These are phyloP conservation scores for Talaromyces borbonicus DNA, from an alignment of 495 filamentous ascomycete genomes.

Conservation along the genomic window DNA sequence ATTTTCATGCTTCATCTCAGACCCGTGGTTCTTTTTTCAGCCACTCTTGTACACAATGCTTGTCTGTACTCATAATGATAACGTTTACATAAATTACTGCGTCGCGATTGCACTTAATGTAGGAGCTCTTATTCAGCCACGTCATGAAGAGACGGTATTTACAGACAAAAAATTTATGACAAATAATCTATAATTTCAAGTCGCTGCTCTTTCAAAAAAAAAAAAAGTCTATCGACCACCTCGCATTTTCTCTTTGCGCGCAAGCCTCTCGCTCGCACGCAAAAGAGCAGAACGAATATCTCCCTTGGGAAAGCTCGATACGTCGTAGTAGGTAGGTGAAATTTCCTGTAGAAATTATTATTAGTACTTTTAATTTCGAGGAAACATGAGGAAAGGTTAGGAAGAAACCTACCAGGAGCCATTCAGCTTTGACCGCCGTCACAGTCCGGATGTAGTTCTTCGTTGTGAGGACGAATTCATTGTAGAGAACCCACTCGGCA, in stretches of 20 bases:
- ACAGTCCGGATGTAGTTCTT: constrained; percentile 78
- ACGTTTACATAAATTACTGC: no score
- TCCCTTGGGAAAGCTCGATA: constrained; percentile 73
- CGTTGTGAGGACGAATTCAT: constrained; percentile 94
- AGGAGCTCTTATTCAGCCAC: constrained; percentile 6
- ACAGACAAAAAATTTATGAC: background rate
- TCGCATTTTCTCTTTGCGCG: constrained; percentile 59
- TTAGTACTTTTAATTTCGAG: constrained; percentile 4
- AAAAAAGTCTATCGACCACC: constrained; percentile 17
- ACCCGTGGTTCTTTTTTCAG: no score
- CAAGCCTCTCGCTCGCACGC: constrained; percentile 62
- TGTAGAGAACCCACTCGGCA: constrained; percentile 95
- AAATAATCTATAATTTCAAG: background rate
- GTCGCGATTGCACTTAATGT: no score
- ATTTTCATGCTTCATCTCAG: no score
- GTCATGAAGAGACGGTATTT: background rate
- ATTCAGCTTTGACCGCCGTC: constrained; percentile 53
- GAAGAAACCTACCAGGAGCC: constrained; percentile 72
- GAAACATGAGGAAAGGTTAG: background rate
- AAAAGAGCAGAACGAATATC: constrained; percentile 71
- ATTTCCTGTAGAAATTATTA: constrained; percentile 54
- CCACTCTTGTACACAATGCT: no score
- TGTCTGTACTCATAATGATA: constrained; percentile 1
- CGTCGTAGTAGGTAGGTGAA: constrained; percentile 83
- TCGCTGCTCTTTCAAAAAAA: constrained; percentile 3